Base-by-base conservation (phyloP, 2,329 filamentous ascomycete species). In the Pyrenophora graminea region DNA sequence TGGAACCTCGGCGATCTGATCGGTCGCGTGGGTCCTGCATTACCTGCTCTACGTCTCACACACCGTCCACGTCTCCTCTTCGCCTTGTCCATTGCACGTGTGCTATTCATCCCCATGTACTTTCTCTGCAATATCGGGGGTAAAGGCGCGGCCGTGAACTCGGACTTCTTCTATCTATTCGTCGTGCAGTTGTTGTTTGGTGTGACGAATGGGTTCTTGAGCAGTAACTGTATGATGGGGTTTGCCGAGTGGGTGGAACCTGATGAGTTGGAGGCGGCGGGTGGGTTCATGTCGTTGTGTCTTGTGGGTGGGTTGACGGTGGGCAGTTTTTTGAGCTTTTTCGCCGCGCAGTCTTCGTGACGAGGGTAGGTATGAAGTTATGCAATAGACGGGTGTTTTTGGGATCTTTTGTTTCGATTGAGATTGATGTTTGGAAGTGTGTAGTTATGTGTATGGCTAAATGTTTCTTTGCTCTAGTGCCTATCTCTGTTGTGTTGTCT, bases 271-370 rank as follows among this genome's bases (percentile, higher is more conserved):
- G 91, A 96, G 76, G 92, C 91, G 5, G 87, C 91, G 0, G 94
- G 93, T 39, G 91, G 89, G 1, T 97, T 97, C 71, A 97, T 99
- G 94, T 88, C 89, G 3, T 73, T 97, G 57, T 91, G 88, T 71
- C 82, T 97, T n/a, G 90, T 97, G 15, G 85, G 83, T 4, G 94
- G 94, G 0, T 75, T 97, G 74, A 84, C 91, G 2, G 80, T 81
- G 19, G 94, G 94, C n/a, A 97, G 93, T 75, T 74, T 97, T 64
- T 73, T 95, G 70, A 97, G 92, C 71, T 99, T 97, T 74, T 80
- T 85, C 8, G 84, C 85, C 56, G 82, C 86, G 1, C 48, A 51
- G 23, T 46, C 51, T 21, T 51, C 42, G 17, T 55, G 36, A 47
- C 25, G 10, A 2, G 10, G 10, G 10, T 30, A 30, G 27, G 13